Conservation (phyloP, 352 stramenopile species). For the Globisporangium perplexum region DNA sequence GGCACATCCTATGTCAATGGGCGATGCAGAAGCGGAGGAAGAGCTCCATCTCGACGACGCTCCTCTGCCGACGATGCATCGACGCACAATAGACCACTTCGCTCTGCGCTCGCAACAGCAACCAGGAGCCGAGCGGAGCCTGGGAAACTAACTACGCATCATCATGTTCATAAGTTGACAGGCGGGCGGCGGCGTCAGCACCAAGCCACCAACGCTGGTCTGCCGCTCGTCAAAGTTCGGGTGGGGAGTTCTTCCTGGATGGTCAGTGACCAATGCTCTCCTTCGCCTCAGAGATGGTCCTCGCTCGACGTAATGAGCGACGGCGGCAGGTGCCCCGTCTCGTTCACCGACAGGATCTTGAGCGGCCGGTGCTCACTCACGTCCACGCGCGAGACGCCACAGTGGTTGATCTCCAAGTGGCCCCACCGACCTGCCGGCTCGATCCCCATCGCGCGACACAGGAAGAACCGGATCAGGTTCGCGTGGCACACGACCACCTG, state of each 20-base stretch:
- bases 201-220: background rate
- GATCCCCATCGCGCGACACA: conserved; percentile 68
- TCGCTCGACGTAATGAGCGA: conserved; percentile 81
- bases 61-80: no score
- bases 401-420: conserved; percentile 86
- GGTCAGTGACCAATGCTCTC: no score
- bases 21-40: no score
- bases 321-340: conserved; percentile 69
- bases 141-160: no score
- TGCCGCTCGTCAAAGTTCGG: conserved; percentile 4
- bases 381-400: conserved; percentile 72
- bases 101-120: no score
- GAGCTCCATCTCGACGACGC: no score
- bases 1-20: no score
- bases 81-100: no score
- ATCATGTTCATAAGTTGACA: conserved; percentile 1
- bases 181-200: background rate
- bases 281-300: conserved; percentile 53
- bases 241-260: no score
- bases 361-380: conserved; percentile 56
- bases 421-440: conserved; percentile 55
- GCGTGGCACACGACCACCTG: conserved; percentile 79
- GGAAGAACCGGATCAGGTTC: conserved; percentile 80
- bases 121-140: no score
- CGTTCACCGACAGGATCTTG: conserved; percentile 76